phyloP scores from a whole-genome alignment of 305 asterid species.

The Withania somnifera region DNA sequence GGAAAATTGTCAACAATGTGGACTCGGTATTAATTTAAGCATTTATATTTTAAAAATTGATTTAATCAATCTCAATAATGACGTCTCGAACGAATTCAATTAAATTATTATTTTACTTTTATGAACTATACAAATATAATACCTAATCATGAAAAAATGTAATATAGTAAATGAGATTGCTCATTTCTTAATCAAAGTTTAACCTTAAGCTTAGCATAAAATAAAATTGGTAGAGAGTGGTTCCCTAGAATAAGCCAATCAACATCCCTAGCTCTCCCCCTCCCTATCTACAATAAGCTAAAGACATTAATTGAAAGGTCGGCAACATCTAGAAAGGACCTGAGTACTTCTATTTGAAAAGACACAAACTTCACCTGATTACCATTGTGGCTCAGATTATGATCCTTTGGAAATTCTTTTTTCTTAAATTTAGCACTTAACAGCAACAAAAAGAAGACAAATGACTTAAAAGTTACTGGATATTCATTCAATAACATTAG shows the following conservation, averaged over 20 bases:
- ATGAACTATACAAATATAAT: too few relatives aligned
- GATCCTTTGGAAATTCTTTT: background rate
- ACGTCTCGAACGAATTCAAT: too few relatives aligned
- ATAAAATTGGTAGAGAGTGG: too few relatives aligned
- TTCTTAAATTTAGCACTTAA: background rate
- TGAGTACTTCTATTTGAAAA: background rate
- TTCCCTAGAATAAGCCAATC: too few relatives aligned
- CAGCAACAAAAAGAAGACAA: background rate
- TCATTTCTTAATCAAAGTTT: too few relatives aligned
- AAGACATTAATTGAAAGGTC: background rate
- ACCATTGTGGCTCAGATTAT: background rate
- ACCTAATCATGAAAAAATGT: too few relatives aligned
- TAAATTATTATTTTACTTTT: too few relatives aligned
- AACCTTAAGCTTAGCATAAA: too few relatives aligned
- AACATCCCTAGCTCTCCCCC: too few relatives aligned
- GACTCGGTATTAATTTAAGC: background rate
- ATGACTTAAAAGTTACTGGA: background rate
- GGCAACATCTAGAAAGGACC: constrained; percentile 11
- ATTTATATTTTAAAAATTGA: too few relatives aligned
- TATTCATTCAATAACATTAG: background rate
- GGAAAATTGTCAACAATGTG: background rate
- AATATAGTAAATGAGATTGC: too few relatives aligned
- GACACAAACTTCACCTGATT: background rate
- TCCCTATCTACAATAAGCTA: background rate
- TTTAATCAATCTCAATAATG: too few relatives aligned